Evolutionary conservation across 2,329 filamentous ascomycete species (phyloP).

Genomic region (Exophiala calicioides): DNA sequence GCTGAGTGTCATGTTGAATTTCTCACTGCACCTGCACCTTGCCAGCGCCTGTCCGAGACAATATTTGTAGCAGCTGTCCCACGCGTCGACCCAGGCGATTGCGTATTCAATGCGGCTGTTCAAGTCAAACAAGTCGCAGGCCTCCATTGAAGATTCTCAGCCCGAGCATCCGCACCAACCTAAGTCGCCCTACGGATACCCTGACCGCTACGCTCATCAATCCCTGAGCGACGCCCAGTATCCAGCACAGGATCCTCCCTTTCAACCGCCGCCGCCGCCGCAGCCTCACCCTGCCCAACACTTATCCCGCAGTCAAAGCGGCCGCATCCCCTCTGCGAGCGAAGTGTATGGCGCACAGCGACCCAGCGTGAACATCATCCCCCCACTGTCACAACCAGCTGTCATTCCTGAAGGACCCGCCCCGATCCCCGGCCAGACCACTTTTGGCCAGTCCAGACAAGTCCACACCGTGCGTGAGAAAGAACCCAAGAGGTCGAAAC

Average conservation of each 20-base stretch:
- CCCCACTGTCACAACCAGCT: slow-evolving; percentile 20
- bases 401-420: slow-evolving; percentile 20
- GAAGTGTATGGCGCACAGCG: slow-evolving; percentile 26
- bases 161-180: neutral
- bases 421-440: slow-evolving; percentile 27
- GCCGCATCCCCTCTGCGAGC: slow-evolving; percentile 15
- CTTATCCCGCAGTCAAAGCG: slow-evolving; percentile 24
- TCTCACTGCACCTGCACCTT: too few relatives aligned
- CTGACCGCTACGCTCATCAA: slow-evolving; percentile 17
- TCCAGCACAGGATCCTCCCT: slow-evolving; percentile 15
- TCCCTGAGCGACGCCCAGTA: slow-evolving; percentile 14
- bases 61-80: slow-evolving; percentile 10
- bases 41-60: slow-evolving; percentile 10
- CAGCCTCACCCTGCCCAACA: slow-evolving; percentile 22
- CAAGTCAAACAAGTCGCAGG: slow-evolving; percentile 33
- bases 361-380: slow-evolving; percentile 27
- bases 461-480: slow-evolving; percentile 25
- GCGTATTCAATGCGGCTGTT: slow-evolving; percentile 31
- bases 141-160: slow-evolving; percentile 29
- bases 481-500: slow-evolving; percentile 27
- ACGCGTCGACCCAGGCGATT: slow-evolving; percentile 6
- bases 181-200: slow-evolving; percentile 1
- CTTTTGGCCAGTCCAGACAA: slow-evolving; percentile 28
- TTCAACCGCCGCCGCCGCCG: slow-evolving; percentile 18
- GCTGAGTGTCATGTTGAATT: slow-evolving; percentile 1